Evolutionary conservation across 176 grass and related monocot species (phyloP).

Genomic region (Themeda triandra): DNA sequence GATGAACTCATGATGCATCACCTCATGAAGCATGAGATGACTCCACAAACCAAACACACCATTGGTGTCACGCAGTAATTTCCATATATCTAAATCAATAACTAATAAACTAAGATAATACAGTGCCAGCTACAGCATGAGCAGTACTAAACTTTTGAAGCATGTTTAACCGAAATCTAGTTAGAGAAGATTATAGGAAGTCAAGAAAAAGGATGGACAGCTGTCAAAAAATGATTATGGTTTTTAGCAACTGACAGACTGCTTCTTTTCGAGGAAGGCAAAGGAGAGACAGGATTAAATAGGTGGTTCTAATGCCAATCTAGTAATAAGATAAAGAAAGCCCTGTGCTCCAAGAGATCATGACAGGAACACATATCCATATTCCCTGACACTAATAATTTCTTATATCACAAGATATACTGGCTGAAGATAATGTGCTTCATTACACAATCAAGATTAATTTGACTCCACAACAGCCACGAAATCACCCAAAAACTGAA

Average conservation of each 20-base stretch:
- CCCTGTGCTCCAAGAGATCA: not conserved
- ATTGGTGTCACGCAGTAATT: not conserved
- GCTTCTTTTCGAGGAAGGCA: not conserved
- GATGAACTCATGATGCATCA: too few species aligned
- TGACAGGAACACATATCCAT: not conserved
- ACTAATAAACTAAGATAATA: conserved; percentile 4
- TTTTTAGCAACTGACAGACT: not conserved
- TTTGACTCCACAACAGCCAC: too few species aligned
- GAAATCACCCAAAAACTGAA: too few species aligned
- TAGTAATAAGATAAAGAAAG: not conserved
- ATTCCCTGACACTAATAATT: not conserved
- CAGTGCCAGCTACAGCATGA: not conserved
- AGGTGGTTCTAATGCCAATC: not conserved
- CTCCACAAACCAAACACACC: too few species aligned
- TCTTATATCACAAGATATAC: conserved; percentile 12
- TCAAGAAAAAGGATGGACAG: not conserved
- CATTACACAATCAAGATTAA: too few species aligned
- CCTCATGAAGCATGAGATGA: too few species aligned
- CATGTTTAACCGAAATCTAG: conserved; percentile 7
- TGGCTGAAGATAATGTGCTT: too few species aligned
- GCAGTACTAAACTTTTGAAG: not conserved
- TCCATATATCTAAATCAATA: not conserved
- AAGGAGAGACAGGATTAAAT: not conserved
- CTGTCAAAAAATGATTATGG: not conserved
- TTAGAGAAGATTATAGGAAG: not conserved